A percentile compares a stretch with the other conserved stretches of the same genome.
These are phyloP conservation scores for Saprolegnia diclina DNA, from an alignment of 352 stramenopile genomes.

Conservation along the genomic window DNA sequence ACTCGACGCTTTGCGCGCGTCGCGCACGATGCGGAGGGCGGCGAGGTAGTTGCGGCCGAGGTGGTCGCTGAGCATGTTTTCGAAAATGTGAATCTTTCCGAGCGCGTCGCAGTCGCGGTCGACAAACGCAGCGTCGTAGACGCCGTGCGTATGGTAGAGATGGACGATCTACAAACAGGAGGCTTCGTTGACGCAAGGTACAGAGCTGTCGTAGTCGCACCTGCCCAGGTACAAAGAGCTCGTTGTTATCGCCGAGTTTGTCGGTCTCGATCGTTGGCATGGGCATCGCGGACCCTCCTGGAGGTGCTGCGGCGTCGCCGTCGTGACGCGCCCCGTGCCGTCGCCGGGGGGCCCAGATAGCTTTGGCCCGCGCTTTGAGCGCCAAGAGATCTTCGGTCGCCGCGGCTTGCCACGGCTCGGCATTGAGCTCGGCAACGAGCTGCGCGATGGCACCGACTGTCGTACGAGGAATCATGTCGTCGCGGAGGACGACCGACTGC, in stretches of 20 bases:
- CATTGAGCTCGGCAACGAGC: conserved; percentile 62
- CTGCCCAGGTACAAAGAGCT: conserved; percentile 25
- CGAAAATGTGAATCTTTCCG: conserved; percentile 68
- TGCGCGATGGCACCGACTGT: conserved; percentile 70
- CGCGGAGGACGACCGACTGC: conserved; percentile 75
- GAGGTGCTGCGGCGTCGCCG: conserved; percentile 29
- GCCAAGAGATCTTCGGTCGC: conserved; percentile 73
- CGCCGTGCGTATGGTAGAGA: conserved; percentile 71
- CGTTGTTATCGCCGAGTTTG: neutral
- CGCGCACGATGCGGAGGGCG: conserved; percentile 70
- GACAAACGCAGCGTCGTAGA: conserved; percentile 78
- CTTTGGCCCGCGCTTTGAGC: conserved; percentile 79
- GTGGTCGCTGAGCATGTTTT: conserved; percentile 85
- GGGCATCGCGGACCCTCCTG: neutral
- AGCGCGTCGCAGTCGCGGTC: conserved; percentile 67
- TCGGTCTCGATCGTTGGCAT: conserved; percentile 13
- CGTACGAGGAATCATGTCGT: conserved; percentile 82
- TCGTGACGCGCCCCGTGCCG: conserved; percentile 69
- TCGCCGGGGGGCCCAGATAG: conserved; percentile 71
- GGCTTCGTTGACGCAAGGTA: no score
- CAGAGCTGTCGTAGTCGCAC: neutral
- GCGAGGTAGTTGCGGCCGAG: conserved; percentile 74
- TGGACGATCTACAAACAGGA: conserved; percentile 47
- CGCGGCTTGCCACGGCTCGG: conserved; percentile 68
- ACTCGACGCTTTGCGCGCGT: conserved; percentile 52